Conservation (phyloP, 805 yeast species). For the Phaffomyces opuntiae region DNA sequence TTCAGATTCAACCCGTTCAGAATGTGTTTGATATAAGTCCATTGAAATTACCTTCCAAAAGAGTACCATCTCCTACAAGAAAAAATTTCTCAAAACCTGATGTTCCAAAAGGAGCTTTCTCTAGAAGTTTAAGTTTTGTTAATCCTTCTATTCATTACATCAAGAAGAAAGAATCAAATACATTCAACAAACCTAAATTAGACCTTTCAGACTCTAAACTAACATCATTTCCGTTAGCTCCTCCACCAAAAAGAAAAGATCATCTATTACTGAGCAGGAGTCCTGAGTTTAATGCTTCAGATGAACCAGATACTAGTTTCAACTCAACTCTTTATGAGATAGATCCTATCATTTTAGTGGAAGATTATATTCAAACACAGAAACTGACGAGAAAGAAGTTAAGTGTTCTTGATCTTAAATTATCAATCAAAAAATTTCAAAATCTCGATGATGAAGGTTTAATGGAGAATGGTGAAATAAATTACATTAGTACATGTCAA, state of each 20-base stretch:
- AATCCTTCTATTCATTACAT: background rate
- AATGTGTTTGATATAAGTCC: background rate
- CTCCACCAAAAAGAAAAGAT: constrained; percentile 19
- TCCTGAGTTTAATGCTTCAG: constrained; percentile 16
- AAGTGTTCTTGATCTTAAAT: constrained; percentile 29
- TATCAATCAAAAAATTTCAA: constrained; percentile 17
- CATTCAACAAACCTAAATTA: constrained; percentile 20
- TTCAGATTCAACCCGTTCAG: too few species aligned
- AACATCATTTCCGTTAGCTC: constrained; percentile 32
- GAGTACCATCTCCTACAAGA: background rate
- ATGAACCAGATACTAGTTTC: constrained; percentile 3
- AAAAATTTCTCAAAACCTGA: background rate
- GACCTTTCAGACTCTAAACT: constrained; percentile 32
- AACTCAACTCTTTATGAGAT: constrained; percentile 13
- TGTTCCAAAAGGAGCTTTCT: background rate
- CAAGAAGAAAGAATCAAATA: background rate
- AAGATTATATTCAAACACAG: constrained; percentile 42
- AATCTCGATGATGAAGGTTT: background rate
- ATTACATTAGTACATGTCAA: background rate
- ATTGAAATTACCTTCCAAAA: background rate
- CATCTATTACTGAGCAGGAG: constrained; percentile 2
- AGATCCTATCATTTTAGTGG: constrained; percentile 40
- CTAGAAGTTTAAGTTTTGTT: background rate
- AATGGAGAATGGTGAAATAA: background rate
- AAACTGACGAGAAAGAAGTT: constrained; percentile 20